A percentile compares a stretch with the other conserved stretches of the same genome.
phyloP scores from a whole-genome alignment of 2,329 filamentous ascomycete species.

The Scytalidium lignicola region DNA sequence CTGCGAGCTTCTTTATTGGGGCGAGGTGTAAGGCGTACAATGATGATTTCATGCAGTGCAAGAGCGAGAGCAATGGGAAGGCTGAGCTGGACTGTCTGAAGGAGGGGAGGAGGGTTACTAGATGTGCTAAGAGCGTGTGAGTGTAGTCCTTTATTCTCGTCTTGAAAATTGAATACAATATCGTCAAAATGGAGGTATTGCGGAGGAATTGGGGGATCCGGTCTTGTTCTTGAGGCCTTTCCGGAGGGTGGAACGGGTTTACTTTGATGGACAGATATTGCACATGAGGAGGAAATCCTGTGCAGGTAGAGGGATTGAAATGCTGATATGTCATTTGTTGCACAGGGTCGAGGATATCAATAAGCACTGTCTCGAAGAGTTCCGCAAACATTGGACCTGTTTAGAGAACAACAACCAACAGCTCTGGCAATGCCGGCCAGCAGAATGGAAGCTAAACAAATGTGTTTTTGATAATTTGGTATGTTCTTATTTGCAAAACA shows the following conservation, averaged over 20 bases:
- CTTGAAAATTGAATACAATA: no score
- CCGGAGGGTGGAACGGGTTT: no score
- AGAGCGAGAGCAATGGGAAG: slow-evolving; percentile 84
- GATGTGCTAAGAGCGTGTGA: slow-evolving; percentile 94
- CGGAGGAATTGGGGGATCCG: background rate
- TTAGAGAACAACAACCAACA: slow-evolving; percentile 98
- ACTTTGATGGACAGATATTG: no score
- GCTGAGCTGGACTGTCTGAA: slow-evolving; percentile 94
- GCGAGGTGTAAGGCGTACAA: slow-evolving; percentile 93
- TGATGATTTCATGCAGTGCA: slow-evolving; percentile 99
- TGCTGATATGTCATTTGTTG: background rate
- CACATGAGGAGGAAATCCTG: background rate
- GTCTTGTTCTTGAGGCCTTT: no score
- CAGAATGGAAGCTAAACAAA: slow-evolving; percentile 86
- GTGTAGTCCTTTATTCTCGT: slow-evolving; percentile 33
- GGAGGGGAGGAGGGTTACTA: slow-evolving; percentile 92
- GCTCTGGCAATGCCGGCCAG: slow-evolving; percentile 87
- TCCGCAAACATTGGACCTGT: slow-evolving; percentile 91
- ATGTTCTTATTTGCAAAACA: no score
- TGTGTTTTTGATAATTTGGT: slow-evolving; percentile 97
- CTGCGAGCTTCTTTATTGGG: slow-evolving; percentile 94
- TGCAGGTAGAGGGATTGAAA: background rate
- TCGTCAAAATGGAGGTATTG: background rate
- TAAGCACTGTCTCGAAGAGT: slow-evolving; percentile 85
- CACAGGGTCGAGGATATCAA: slow-evolving; percentile 88